Conservation (phyloP, 2,329 filamentous ascomycete species). For the Boeremia lycopersici region DNA sequence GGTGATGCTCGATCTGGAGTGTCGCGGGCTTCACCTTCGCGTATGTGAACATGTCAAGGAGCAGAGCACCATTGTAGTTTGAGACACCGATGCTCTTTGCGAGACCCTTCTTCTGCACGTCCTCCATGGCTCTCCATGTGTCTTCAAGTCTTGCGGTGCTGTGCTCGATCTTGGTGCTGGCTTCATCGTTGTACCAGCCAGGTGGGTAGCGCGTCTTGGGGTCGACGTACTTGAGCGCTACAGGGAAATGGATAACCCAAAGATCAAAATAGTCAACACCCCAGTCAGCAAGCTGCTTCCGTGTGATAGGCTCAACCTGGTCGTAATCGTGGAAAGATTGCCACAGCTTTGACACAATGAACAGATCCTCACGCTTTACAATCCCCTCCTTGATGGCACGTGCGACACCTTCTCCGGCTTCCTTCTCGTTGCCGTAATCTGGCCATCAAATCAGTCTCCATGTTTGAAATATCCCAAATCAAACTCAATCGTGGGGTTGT, state of each 20-base stretch:
- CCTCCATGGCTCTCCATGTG: constrained; percentile 52
- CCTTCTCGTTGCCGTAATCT: constrained; percentile 49
- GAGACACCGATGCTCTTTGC: constrained; percentile 46
- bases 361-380: constrained; percentile 70
- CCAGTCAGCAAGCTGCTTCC: constrained; percentile 62
- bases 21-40: constrained; percentile 44
- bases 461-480: neutral
- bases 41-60: constrained; percentile 64
- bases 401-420: constrained; percentile 45
- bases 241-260: constrained; percentile 72
- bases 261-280: constrained; percentile 47
- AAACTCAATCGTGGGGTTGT: neutral
- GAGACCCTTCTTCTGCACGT: constrained; percentile 53
- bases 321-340: constrained; percentile 87
- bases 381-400: constrained; percentile 48
- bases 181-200: constrained; percentile 44
- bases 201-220: constrained; percentile 46
- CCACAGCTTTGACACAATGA: constrained; percentile 94
- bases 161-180: constrained; percentile 45
- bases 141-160: constrained; percentile 38
- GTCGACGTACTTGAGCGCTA: constrained; percentile 64
- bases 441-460: constrained; percentile 7
- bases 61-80: constrained; percentile 45
- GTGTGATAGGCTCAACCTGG: constrained; percentile 75
- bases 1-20: constrained; percentile 48